Conservation (phyloP, 2,329 filamentous ascomycete genomes). For the Beauveria sp. region DNA sequence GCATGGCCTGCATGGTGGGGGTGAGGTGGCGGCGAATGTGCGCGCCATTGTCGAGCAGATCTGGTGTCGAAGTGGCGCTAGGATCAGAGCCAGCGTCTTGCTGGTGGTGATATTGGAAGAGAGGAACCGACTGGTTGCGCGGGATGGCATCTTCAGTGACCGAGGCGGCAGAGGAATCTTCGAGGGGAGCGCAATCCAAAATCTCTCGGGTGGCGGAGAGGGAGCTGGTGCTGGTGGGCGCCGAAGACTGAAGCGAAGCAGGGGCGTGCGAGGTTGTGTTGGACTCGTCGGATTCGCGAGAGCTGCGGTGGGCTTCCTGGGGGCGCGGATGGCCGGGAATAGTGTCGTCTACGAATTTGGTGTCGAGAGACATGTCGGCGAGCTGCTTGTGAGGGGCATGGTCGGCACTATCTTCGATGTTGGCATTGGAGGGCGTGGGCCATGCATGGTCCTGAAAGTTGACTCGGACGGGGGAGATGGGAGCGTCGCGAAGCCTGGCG, state of each 20-base stretch:
- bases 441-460: constrained; percentile 47
- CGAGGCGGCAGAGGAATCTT: constrained; percentile 43
- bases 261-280: constrained; percentile 41
- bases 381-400: constrained; percentile 8
- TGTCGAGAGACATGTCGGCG: neutral
- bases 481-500: constrained; percentile 42
- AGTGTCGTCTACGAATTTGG: constrained; percentile 19
- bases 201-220: constrained; percentile 43
- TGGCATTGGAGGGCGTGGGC: constrained; percentile 43
- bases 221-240: constrained; percentile 49
- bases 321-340: constrained; percentile 24
- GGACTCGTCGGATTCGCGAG: constrained; percentile 46
- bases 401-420: constrained; percentile 37
- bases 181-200: constrained; percentile 35
- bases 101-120: constrained; percentile 58
- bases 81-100: constrained; percentile 35
- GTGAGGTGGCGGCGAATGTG: constrained; percentile 56
- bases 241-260: constrained; percentile 43
- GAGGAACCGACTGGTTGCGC: constrained; percentile 41
- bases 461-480: constrained; percentile 48
- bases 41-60: constrained; percentile 41
- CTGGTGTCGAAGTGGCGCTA: constrained; percentile 42
- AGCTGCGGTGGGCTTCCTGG: constrained; percentile 37
- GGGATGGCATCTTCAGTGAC: constrained; percentile 37
- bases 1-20: constrained; percentile 45